Percentiles rank a stretch among this genome's conserved stretches.
phyloP scores from a whole-genome alignment of 495 filamentous ascomycete genomes.

The Cairneyella variabilis region DNA sequence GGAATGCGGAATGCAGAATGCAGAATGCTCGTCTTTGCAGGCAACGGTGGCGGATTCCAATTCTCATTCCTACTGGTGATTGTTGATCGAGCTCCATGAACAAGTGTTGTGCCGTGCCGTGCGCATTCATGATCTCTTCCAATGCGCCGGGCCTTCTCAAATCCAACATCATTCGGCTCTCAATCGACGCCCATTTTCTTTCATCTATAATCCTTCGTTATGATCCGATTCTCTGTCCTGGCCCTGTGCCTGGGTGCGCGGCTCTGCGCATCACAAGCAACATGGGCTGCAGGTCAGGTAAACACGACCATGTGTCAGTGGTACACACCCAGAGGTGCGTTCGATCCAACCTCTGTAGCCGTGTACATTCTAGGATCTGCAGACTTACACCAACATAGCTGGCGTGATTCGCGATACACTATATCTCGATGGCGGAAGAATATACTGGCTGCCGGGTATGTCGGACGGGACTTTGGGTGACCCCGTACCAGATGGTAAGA shows the following conservation, averaged over 20 bases:
- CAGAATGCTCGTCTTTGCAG: neutral
- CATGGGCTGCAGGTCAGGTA: conserved; percentile 39
- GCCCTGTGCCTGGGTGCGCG: conserved; percentile 7
- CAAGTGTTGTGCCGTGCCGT: conserved; percentile 2
- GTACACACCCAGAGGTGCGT: conserved; percentile 46
- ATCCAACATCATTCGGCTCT: neutral
- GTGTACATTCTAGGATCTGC: neutral
- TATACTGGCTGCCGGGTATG: conserved; percentile 45
- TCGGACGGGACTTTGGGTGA: conserved; percentile 30
- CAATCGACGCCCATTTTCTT: neutral
- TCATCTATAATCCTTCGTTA: neutral
- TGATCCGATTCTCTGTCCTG: neutral
- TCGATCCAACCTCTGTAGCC: neutral
- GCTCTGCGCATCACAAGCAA: conserved; percentile 25
- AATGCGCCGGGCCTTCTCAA: conserved; percentile 18
- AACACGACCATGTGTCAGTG: conserved; percentile 58
- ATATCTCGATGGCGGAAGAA: conserved; percentile 62
- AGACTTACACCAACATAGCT: conserved; percentile 27
- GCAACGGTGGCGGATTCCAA: conserved; percentile 9
- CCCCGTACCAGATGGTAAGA: conserved; percentile 31
- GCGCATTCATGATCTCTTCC: neutral
- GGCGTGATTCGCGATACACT: conserved; percentile 61
- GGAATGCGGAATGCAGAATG: conserved; percentile 5
- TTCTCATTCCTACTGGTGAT: conserved; percentile 3
- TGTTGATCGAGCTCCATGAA: neutral